phyloP scores from a whole-genome alignment of 257 asterid genomes.

The Solanum pimpinellifolium region DNA sequence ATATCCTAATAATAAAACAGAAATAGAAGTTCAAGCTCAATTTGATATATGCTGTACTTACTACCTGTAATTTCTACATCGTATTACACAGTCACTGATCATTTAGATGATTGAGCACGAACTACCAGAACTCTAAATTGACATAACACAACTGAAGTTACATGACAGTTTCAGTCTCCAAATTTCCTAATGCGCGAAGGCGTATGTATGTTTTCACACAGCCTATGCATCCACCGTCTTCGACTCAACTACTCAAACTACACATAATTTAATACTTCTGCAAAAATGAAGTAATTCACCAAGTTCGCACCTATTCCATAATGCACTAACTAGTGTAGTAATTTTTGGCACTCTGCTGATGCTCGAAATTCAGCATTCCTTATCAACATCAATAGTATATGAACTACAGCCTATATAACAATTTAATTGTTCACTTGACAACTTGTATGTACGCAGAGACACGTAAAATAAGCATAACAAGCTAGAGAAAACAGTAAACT shows the following conservation, averaged over 20 bases:
- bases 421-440: neutral
- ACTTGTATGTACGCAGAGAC: neutral
- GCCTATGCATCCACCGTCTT: neutral
- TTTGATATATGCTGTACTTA: neutral
- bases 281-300: neutral
- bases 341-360: neutral
- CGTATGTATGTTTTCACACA: neutral
- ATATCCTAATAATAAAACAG: conserved; percentile 28
- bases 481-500: neutral
- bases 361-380: neutral
- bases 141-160: neutral
- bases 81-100: neutral
- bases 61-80: neutral
- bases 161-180: neutral
- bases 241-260: neutral
- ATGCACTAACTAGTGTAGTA: neutral
- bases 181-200: neutral
- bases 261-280: neutral
- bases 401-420: neutral
- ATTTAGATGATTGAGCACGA: neutral
- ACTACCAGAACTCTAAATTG: neutral
- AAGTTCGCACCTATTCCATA: neutral
- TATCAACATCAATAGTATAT: neutral
- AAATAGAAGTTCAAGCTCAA: neutral
- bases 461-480: neutral